Conservation (phyloP, 23 red algal genomes). For the Gracilaria caudata region DNA sequence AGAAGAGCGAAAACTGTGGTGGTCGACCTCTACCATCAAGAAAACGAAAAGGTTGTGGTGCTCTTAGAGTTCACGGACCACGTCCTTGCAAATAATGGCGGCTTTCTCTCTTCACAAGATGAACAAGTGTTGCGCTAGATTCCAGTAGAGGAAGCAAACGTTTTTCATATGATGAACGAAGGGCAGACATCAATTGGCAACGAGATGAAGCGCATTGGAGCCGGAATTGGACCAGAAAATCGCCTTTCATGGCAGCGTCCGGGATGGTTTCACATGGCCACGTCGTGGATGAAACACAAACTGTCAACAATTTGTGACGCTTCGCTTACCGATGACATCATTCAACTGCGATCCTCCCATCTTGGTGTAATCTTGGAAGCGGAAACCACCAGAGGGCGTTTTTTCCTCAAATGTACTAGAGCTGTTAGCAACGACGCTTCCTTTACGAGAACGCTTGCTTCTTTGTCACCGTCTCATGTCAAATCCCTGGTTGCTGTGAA, state of each 20-base stretch:
- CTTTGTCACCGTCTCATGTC: background rate
- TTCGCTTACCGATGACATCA: background rate
- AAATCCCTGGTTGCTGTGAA: background rate
- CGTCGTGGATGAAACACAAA: constrained; percentile 12
- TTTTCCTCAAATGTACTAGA: background rate
- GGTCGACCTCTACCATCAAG: background rate
- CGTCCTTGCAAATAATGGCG: background rate
- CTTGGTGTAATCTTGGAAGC: constrained; percentile 1
- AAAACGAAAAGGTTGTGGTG: constrained; percentile 2
- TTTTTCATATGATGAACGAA: background rate
- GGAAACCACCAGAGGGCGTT: constrained; percentile 1
- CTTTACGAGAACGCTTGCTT: background rate
- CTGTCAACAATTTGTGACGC: background rate
- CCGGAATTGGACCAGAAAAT: constrained; percentile 1
- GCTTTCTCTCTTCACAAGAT: background rate
- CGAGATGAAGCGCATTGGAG: constrained; percentile 1
- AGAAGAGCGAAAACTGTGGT: background rate
- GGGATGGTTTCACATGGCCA: constrained; percentile 4
- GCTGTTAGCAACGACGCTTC: background rate
- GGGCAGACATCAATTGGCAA: background rate
- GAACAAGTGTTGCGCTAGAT: background rate
- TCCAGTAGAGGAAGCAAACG: constrained; percentile 1
- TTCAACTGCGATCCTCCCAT: background rate
- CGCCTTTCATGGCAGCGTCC: background rate
- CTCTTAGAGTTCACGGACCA: constrained; percentile 1